These are phyloP conservation scores for Aspergillus hiratsukae DNA, from an alignment of 2,329 filamentous ascomycete genomes.

Conservation along the genomic window DNA sequence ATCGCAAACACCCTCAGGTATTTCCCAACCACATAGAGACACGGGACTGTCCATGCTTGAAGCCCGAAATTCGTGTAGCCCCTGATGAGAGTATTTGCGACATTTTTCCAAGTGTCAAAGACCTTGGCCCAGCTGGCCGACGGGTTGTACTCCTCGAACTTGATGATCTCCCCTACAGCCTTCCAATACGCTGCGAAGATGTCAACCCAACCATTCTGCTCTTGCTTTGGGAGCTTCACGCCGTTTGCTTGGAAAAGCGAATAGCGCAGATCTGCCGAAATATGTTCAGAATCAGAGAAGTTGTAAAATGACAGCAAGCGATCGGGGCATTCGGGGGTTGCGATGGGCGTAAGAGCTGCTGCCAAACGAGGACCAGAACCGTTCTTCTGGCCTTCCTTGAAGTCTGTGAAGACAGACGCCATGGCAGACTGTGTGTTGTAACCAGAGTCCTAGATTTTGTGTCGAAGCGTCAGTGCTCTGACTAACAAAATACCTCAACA, in stretches of 20 bases:
- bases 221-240: constrained; percentile 57
- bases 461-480: background rate
- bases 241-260: constrained; percentile 60
- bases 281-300: constrained; percentile 62
- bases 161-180: constrained; percentile 68
- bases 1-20: constrained; percentile 86
- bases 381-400: constrained; percentile 61
- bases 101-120: constrained; percentile 84
- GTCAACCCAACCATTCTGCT: constrained; percentile 78
- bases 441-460: background rate
- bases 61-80: constrained; percentile 75
- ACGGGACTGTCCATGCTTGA: constrained; percentile 87
- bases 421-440: constrained; percentile 44
- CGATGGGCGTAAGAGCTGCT: constrained; percentile 66
- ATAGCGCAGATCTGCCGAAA: constrained; percentile 67
- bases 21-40: constrained; percentile 81
- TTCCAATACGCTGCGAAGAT: constrained; percentile 83
- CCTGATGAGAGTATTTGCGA: constrained; percentile 70
- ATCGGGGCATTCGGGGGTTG: constrained; percentile 58
- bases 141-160: constrained; percentile 52
- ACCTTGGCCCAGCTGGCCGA: constrained; percentile 71
- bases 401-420: constrained; percentile 70
- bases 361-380: constrained; percentile 70
- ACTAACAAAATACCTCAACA: background rate
- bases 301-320: constrained; percentile 67